phyloP scores from a whole-genome alignment of 306 rosid species.

The Castanea sativa region DNA sequence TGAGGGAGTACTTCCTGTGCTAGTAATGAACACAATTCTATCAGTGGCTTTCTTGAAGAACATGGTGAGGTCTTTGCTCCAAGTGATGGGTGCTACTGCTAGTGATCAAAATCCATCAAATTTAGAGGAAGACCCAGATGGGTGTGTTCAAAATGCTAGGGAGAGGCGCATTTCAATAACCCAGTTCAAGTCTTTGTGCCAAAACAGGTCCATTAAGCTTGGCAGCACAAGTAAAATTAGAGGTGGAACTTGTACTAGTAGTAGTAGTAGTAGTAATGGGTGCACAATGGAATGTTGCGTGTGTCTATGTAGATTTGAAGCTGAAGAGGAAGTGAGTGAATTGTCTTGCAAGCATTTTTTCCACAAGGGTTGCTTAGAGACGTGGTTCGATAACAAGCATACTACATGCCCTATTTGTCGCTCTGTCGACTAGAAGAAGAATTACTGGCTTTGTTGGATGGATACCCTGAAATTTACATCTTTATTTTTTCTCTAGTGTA shows the following conservation, averaged over 20 bases:
- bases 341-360: constrained; percentile 82
- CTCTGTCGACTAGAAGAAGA: constrained; percentile 32
- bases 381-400: constrained; percentile 70
- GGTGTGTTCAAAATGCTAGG: constrained; percentile 7
- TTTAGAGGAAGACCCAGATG: constrained; percentile 33
- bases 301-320: constrained; percentile 69
- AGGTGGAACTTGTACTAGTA: not conserved
- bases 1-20: constrained; percentile 59
- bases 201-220: not conserved
- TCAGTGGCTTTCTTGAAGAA: constrained; percentile 57
- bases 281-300: constrained; percentile 57
- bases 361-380: constrained; percentile 68
- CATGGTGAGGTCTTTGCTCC: constrained; percentile 59
- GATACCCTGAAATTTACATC: no score
- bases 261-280: not conserved
- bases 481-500: not conserved
- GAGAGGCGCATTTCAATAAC: constrained; percentile 54
- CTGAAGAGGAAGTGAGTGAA: constrained; percentile 68
- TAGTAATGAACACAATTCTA: constrained; percentile 63
- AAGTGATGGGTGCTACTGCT: constrained; percentile 29
- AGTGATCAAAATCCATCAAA: constrained; percentile 3
- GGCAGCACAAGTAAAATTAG: not conserved
- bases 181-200: constrained; percentile 47
- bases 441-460: not conserved
- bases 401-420: constrained; percentile 79